A percentile compares a stretch with the other conserved stretches of the same genome.
phyloP scores from a whole-genome alignment of 192 early-diverging fungal genomes.

The Coemansia brasiliensis region DNA sequence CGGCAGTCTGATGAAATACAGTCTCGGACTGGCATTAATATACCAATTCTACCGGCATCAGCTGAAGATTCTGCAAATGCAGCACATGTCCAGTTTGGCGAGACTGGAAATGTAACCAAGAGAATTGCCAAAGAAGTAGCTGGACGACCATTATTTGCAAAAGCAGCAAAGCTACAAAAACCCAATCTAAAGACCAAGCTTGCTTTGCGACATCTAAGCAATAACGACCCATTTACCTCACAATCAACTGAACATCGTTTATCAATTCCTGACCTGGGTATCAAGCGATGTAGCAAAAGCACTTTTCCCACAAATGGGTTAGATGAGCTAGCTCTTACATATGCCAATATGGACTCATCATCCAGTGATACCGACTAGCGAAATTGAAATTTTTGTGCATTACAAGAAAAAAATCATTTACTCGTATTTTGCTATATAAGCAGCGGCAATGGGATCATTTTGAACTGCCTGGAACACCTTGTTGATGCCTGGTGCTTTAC shows the following conservation, averaged over 20 bases:
- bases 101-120: neutral
- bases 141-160: constrained; percentile 11
- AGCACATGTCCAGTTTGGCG: constrained; percentile 53
- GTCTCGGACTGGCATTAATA: constrained; percentile 60
- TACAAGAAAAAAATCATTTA: neutral
- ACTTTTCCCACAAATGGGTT: neutral
- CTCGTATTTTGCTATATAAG: neutral
- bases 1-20: constrained; percentile 56
- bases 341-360: constrained; percentile 14
- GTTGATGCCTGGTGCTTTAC: neutral
- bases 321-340: neutral
- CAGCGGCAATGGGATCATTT: neutral
- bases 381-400: neutral
- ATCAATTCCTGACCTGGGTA: constrained; percentile 3
- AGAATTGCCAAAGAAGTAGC: neutral
- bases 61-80: constrained; percentile 57
- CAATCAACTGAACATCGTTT: constrained; percentile 7
- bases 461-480: constrained; percentile 1
- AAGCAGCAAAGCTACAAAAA: neutral
- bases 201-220: constrained; percentile 7
- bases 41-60: constrained; percentile 60
- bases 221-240: constrained; percentile 28
- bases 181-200: constrained; percentile 9
- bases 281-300: neutral
- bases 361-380: constrained; percentile 6